A percentile compares a stretch with the other conserved stretches of the same genome.
phyloP scores from a whole-genome alignment of 805 yeast genomes.

The Candida namnaoensis region DNA sequence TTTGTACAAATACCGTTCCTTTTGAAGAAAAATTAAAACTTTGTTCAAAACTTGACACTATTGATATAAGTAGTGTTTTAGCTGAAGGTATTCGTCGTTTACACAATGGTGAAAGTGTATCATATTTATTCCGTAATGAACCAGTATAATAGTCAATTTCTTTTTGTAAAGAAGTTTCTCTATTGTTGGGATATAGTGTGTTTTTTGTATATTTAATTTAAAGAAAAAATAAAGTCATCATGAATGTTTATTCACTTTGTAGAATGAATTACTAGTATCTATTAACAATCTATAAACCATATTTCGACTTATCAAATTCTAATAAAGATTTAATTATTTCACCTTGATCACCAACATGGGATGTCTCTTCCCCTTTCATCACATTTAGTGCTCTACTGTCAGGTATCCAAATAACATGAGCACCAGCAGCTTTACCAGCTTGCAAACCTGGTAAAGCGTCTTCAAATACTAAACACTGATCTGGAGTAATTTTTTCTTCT shows the following conservation, averaged over 20 bases:
- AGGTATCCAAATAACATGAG: slow-evolving; percentile 91
- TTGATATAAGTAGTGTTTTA: slow-evolving; percentile 65
- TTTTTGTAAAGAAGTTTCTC: too few species aligned
- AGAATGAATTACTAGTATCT: too few species aligned
- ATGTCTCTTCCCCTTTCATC: slow-evolving; percentile 39
- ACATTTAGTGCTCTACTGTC: slow-evolving; percentile 61
- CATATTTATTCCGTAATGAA: slow-evolving; percentile 67
- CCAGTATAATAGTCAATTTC: slow-evolving; percentile 23
- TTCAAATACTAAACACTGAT: slow-evolving; percentile 85
- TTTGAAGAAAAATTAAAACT: slow-evolving; percentile 50
- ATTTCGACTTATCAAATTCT: slow-evolving; percentile 42
- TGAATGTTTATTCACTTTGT: too few species aligned
- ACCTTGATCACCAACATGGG: slow-evolving; percentile 48
- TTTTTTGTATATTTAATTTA: too few species aligned
- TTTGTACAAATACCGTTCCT: slow-evolving; percentile 78
- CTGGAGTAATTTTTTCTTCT: slow-evolving; percentile 44
- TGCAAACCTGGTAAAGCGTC: slow-evolving; percentile 91
- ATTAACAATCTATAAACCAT: slow-evolving; percentile 24
- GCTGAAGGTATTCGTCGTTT: slow-evolving; percentile 81
- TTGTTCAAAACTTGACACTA: slow-evolving; percentile 57
- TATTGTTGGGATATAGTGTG: too few species aligned
- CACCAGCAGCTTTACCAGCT: slow-evolving; percentile 79
- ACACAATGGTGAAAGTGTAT: slow-evolving; percentile 82
- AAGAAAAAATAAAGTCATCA: too few species aligned
- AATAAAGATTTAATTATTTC: slow-evolving; percentile 42